phyloP scores from a whole-genome alignment of 352 stramenopile species.

The Thraustotheca clavata region DNA sequence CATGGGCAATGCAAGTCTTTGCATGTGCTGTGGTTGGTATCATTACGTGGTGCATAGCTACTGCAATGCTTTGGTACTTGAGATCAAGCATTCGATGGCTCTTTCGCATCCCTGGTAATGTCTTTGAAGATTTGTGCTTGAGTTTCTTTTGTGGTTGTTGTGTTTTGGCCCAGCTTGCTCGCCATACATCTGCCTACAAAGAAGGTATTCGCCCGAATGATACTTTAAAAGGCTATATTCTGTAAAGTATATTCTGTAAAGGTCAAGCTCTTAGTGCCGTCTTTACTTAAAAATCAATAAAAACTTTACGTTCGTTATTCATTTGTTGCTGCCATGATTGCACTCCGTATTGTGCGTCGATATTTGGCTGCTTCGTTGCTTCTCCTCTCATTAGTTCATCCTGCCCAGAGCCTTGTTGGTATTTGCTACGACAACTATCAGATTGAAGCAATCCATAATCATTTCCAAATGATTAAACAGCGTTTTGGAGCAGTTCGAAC shows the following conservation, averaged over 20 bases:
- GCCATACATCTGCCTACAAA: neutral
- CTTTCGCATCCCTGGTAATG: conserved; percentile 4
- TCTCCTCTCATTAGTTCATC: neutral
- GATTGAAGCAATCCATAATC: neutral
- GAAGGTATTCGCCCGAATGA: neutral
- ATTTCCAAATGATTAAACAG: conserved; percentile 13
- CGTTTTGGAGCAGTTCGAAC: conserved; percentile 53
- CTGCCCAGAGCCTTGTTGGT: neutral
- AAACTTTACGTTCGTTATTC: no score
- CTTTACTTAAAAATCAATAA: neutral
- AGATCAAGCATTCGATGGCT: neutral
- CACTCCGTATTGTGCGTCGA: no score
- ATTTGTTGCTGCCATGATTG: no score
- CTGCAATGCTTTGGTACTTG: neutral
- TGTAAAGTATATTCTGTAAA: neutral
- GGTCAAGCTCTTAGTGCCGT: neutral
- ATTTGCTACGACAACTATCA: conserved; percentile 20
- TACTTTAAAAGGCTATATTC: neutral
- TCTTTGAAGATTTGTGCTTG: neutral
- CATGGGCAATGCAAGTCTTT: neutral
- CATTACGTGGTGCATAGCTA: neutral
- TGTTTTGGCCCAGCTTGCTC: neutral
- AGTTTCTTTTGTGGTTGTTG: conserved; percentile 6
- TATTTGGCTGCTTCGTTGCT: no score
- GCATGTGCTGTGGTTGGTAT: neutral